Evolutionary conservation across 352 stramenopile species (phyloP).

Genomic region (Blastocystis sp.): DNA sequence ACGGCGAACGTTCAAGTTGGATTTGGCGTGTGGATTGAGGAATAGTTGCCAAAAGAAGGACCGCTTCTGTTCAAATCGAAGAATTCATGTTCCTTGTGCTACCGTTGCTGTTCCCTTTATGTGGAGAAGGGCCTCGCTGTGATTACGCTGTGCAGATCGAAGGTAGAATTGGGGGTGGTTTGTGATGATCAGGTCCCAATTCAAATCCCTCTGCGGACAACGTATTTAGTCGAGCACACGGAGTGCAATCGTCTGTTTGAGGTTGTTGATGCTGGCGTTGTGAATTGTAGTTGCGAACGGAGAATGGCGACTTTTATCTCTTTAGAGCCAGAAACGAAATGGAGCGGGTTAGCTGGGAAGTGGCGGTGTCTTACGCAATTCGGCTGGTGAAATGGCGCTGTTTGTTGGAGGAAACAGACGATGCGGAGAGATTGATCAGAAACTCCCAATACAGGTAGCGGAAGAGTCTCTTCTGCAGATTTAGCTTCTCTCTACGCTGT

Average conservation of each 20-base stretch:
- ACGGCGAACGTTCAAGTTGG: not conserved
- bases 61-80: not conserved
- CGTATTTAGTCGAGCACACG: slow-evolving; percentile 3
- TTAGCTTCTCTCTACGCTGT: not conserved
- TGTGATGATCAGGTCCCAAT: not conserved
- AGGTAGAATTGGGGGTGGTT: not conserved
- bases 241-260: slow-evolving; percentile 19
- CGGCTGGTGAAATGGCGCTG: not conserved
- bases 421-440: not conserved
- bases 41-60: not conserved
- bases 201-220: not conserved
- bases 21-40: not conserved
- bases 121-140: slow-evolving; percentile 10
- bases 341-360: slow-evolving; percentile 14
- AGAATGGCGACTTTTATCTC: slow-evolving; percentile 26
- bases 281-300: not conserved
- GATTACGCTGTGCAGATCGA: not conserved
- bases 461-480: not conserved
- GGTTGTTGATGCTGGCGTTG: not conserved
- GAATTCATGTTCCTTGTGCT: not conserved
- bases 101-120: not conserved
- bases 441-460: slow-evolving; percentile 27
- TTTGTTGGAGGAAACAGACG: slow-evolving; percentile 4
- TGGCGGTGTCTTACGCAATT: slow-evolving; percentile 5
- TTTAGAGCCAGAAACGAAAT: not conserved